phyloP scores from a whole-genome alignment of 2,329 filamentous ascomycete species.

The Cercospora nicotianae region DNA sequence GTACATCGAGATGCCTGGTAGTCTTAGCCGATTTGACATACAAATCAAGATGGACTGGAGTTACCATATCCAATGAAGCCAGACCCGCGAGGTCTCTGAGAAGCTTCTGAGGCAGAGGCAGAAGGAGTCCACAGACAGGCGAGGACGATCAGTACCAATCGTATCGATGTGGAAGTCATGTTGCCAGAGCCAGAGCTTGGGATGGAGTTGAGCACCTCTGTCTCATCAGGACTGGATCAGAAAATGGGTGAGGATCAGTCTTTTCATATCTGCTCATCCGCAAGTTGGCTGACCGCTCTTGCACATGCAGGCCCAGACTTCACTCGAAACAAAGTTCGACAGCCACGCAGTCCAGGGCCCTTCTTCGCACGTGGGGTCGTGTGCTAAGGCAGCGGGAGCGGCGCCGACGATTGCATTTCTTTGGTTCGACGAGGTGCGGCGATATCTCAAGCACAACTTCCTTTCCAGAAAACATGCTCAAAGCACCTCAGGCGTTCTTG shows the following conservation, averaged over 20 bases:
- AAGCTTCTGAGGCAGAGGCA: conserved; percentile 6
- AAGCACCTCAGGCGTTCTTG: conserved; percentile 7
- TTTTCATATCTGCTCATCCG: neutral
- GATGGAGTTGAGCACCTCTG: neutral
- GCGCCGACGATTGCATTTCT: neutral
- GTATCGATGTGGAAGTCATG: neutral
- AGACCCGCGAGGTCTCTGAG: neutral
- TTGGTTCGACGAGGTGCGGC: neutral
- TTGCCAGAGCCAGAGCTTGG: neutral
- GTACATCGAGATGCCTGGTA: conserved; percentile 28
- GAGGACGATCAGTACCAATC: neutral
- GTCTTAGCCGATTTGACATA: neutral
- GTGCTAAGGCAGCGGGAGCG: neutral
- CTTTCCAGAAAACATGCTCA: conserved; percentile 3
- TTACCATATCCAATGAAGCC: conserved; percentile 13
- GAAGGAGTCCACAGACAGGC: neutral
- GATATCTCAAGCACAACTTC: neutral
- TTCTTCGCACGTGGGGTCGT: neutral
- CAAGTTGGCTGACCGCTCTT: neutral
- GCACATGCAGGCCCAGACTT: neutral
- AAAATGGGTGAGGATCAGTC: neutral
- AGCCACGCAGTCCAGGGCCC: neutral
- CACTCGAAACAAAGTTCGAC: neutral
- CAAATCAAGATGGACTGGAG: neutral
- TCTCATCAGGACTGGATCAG: neutral